Percentiles rank a stretch among this genome's conserved stretches.
These are phyloP conservation scores for Lodderomyces orthopsilosis DNA, from an alignment of 1,139 yeast genomes.

Conservation along the genomic window DNA sequence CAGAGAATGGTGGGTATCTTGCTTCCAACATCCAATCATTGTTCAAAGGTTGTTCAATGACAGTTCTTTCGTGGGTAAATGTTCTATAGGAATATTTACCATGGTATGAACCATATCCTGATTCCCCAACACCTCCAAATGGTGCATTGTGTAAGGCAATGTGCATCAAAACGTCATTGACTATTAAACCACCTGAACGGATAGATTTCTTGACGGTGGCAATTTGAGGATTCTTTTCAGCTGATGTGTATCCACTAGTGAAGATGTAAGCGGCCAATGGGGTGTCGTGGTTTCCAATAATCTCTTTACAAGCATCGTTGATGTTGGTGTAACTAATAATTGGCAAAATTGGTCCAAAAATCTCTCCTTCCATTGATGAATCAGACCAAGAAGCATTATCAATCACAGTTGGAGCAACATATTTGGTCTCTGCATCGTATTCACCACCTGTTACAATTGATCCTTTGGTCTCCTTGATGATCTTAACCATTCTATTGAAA, in stretches of 20 bases:
- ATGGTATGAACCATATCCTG: slow-evolving; percentile 81
- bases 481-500: slow-evolving; percentile 46
- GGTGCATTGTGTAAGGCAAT: slow-evolving; percentile 69
- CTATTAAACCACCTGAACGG: slow-evolving; percentile 70
- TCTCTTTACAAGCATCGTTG: slow-evolving; percentile 40
- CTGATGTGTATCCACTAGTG: slow-evolving; percentile 41
- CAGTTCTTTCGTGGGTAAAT: slow-evolving; percentile 74
- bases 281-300: slow-evolving; percentile 52
- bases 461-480: slow-evolving; percentile 57
- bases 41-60: slow-evolving; percentile 66
- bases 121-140: slow-evolving; percentile 86
- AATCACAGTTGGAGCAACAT: slow-evolving; percentile 72
- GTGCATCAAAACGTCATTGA: slow-evolving; percentile 74
- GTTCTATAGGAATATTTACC: slow-evolving; percentile 69
- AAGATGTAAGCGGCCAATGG: slow-evolving; percentile 84
- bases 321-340: slow-evolving; percentile 55
- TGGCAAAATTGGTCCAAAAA: slow-evolving; percentile 87
- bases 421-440: slow-evolving; percentile 43
- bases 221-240: slow-evolving; percentile 44
- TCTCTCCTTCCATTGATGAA: slow-evolving; percentile 68
- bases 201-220: slow-evolving; percentile 49
- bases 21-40: slow-evolving; percentile 53
- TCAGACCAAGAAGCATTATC: slow-evolving; percentile 62
- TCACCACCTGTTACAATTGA: slow-evolving; percentile 55
- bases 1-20: slow-evolving; percentile 67